These are phyloP conservation scores for Poteriospumella lacustris DNA, from an alignment of 108 stramenopile genomes.

Conservation along the genomic window DNA sequence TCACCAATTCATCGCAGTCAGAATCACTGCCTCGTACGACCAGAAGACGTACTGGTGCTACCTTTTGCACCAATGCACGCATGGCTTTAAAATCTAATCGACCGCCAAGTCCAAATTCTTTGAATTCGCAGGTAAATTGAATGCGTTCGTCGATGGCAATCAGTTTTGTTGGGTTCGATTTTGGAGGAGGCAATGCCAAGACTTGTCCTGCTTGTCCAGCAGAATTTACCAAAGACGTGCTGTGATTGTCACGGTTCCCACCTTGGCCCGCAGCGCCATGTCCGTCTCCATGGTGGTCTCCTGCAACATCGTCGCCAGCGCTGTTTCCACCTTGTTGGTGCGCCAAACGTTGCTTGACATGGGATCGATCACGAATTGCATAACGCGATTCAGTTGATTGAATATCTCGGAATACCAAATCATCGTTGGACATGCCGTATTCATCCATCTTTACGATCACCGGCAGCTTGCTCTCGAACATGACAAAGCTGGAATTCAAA, in stretches of 20 bases:
- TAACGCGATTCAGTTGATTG: conserved; percentile 11
- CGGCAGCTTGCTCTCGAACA: conserved; percentile 14
- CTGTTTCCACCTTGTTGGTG: too few relatives aligned
- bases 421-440: conserved; percentile 12
- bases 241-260: too few relatives aligned
- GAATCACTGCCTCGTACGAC: conserved; percentile 12
- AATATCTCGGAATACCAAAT: conserved; percentile 16
- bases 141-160: not conserved
- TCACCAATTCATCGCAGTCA: not conserved
- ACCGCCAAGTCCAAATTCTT: not conserved
- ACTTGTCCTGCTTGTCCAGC: too few relatives aligned
- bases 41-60: not conserved
- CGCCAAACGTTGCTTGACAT: too few relatives aligned
- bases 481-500: not conserved
- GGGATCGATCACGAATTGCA: too few relatives aligned
- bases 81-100: conserved; percentile 17
- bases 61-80: not conserved
- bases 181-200: too few relatives aligned
- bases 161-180: too few relatives aligned
- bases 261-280: too few relatives aligned
- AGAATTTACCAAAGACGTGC: too few relatives aligned
- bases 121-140: conserved; percentile 26
- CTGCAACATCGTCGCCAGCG: too few relatives aligned
- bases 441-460: conserved; percentile 5
- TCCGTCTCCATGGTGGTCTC: too few relatives aligned